Conservation (phyloP, 106 monocot genomes). For the Dendrobium officinale region DNA sequence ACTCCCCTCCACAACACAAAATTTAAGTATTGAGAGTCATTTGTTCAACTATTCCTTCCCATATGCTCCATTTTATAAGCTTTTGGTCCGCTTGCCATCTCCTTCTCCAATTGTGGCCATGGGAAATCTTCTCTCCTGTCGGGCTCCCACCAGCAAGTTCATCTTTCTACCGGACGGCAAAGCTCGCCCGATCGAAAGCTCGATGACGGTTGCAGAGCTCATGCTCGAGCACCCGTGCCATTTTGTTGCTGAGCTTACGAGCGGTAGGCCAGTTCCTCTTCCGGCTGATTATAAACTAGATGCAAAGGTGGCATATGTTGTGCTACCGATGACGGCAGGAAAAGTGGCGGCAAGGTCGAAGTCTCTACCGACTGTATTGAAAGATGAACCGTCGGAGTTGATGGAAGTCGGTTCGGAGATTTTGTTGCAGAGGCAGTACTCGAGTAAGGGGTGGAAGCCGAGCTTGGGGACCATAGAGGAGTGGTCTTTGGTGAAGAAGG, state of each 20-base stretch:
- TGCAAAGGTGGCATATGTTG: constrained; percentile 20
- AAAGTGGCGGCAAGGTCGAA: background rate
- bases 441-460: constrained; percentile 57
- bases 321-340: constrained; percentile 25
- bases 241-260: constrained; percentile 35
- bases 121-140: constrained; percentile 1
- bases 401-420: constrained; percentile 21
- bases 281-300: constrained; percentile 37
- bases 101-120: background rate
- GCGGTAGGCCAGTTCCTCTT: constrained; percentile 17
- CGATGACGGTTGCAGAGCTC: constrained; percentile 51
- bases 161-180: constrained; percentile 38
- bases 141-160: constrained; percentile 21
- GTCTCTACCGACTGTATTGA: background rate
- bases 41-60: background rate
- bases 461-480: constrained; percentile 48
- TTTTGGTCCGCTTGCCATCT: background rate
- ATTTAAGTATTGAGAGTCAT: background rate
- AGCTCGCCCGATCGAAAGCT: constrained; percentile 15
- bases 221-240: constrained; percentile 68
- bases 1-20: background rate
- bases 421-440: constrained; percentile 34
- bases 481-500: constrained; percentile 26
- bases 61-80: background rate
- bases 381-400: constrained; percentile 9